These are phyloP conservation scores for Cryptosporidium xiaoi DNA, from an alignment of 169 alveolate genomes.

Conservation along the genomic window DNA sequence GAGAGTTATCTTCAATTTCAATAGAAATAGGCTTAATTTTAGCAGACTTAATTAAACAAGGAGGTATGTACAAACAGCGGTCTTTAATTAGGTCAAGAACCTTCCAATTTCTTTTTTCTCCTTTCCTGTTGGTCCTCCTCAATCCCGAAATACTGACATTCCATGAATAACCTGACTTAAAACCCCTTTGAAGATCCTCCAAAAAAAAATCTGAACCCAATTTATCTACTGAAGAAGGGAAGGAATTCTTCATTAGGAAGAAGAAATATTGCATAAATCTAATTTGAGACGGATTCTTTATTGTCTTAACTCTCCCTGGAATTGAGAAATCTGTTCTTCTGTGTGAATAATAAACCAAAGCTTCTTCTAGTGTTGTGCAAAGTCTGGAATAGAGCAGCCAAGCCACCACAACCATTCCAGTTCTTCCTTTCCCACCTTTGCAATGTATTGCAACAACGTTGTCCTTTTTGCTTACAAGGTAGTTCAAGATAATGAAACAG, in stretches of 20 bases:
- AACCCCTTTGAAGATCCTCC: constrained; percentile 72
- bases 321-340: constrained; percentile 75
- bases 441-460: constrained; percentile 90
- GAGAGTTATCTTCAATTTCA: constrained; percentile 1
- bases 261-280: constrained; percentile 55
- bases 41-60: constrained; percentile 8
- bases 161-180: constrained; percentile 64
- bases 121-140: constrained; percentile 33
- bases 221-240: constrained; percentile 9
- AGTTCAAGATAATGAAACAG: constrained; percentile 82
- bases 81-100: constrained; percentile 26
- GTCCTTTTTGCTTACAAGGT: constrained; percentile 77
- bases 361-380: constrained; percentile 78
- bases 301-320: constrained; percentile 67
- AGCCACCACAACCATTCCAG: constrained; percentile 90
- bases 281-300: constrained; percentile 69
- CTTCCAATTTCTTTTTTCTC: constrained; percentile 54
- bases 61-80: constrained; percentile 33
- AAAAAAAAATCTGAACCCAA: constrained; percentile 45
- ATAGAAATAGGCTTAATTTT: constrained; percentile 27
- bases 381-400: constrained; percentile 80
- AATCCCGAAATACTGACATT: constrained; percentile 17
- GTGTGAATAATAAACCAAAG: constrained; percentile 78
- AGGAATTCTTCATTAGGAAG: constrained; percentile 41
- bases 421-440: constrained; percentile 94